These are phyloP conservation scores for Lasiosphaeris hirsuta DNA, from an alignment of 495 filamentous ascomycete genomes.

Conservation along the genomic window DNA sequence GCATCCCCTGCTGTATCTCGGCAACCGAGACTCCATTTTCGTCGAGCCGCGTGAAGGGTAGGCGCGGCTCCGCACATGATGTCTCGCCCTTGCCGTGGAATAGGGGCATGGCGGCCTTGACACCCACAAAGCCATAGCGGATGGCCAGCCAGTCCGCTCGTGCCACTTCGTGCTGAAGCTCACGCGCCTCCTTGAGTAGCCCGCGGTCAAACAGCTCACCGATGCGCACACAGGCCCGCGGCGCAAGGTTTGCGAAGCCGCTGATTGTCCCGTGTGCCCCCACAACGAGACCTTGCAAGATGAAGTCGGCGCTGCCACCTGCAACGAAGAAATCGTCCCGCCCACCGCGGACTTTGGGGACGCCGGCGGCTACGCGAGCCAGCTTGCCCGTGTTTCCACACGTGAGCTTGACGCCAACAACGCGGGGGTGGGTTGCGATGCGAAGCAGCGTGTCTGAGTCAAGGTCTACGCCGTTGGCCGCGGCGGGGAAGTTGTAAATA, in stretches of 20 bases:
- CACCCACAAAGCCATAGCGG: conserved; percentile 74
- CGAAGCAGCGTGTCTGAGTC: conserved; percentile 74
- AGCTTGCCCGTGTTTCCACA: conserved; percentile 86
- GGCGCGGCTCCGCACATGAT: conserved; percentile 17
- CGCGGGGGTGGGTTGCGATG: conserved; percentile 69
- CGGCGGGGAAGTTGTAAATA: conserved; percentile 84
- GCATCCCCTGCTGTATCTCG: conserved; percentile 14
- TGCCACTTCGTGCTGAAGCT: conserved; percentile 66
- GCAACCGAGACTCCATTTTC: neutral
- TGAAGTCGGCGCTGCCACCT: conserved; percentile 81
- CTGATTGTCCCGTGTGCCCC: conserved; percentile 78
- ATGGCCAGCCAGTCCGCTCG: conserved; percentile 79
- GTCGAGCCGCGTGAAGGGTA: conserved; percentile 21
- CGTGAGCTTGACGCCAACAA: conserved; percentile 82
- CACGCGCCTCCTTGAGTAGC: conserved; percentile 63
- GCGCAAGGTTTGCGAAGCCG: conserved; percentile 75
- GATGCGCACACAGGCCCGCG: conserved; percentile 68
- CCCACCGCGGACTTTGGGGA: conserved; percentile 34
- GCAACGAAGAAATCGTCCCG: conserved; percentile 67
- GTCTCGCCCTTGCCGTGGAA: conserved; percentile 67
- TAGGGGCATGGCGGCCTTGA: conserved; percentile 73
- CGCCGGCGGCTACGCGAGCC: conserved; percentile 67
- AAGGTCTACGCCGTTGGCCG: conserved; percentile 78
- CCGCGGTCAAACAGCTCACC: conserved; percentile 69
- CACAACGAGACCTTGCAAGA: conserved; percentile 70